Evolutionary conservation across 495 filamentous ascomycete species (phyloP).

Genomic region (Aspergillus funiculosus): DNA sequence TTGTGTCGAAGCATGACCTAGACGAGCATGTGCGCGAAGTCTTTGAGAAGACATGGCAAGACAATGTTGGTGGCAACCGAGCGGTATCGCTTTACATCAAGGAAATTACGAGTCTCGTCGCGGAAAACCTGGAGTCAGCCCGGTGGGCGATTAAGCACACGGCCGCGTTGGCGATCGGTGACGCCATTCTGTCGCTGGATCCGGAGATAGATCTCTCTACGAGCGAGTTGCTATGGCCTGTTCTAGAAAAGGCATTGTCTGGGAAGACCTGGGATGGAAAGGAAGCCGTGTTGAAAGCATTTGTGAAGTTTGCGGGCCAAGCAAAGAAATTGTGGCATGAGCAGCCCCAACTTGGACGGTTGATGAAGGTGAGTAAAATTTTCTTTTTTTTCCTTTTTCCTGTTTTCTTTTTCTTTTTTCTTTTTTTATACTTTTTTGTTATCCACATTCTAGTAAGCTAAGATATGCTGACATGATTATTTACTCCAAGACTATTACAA

Average conservation of each 20-base stretch:
- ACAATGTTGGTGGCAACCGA: constrained; percentile 79
- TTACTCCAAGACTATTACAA: constrained; percentile 48
- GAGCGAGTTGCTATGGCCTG: constrained; percentile 68
- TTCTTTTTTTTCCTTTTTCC: not conserved
- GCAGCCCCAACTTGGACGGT: constrained; percentile 40
- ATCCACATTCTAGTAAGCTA: constrained; percentile 1
- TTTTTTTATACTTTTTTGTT: not conserved
- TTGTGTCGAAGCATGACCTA: constrained; percentile 77
- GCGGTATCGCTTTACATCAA: constrained; percentile 75
- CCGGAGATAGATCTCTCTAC: constrained; percentile 51
- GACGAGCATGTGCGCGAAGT: constrained; percentile 67
- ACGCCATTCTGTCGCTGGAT: constrained; percentile 58
- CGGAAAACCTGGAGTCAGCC: constrained; percentile 62
- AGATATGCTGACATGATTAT: constrained; percentile 3
- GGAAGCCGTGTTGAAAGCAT: constrained; percentile 79
- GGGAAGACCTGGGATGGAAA: constrained; percentile 95
- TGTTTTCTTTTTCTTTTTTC: not conserved
- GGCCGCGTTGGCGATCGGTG: constrained; percentile 70
- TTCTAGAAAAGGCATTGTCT: constrained; percentile 68
- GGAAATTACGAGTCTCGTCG: constrained; percentile 69
- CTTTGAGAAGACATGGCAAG: constrained; percentile 79
- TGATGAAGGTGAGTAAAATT: constrained; percentile 49
- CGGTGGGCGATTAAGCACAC: constrained; percentile 89
- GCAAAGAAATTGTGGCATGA: constrained; percentile 52
- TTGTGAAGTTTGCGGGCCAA: constrained; percentile 67